Base-by-base conservation (phyloP, 2,329 filamentous ascomycete species). In the Pyricularia grisea region DNA sequence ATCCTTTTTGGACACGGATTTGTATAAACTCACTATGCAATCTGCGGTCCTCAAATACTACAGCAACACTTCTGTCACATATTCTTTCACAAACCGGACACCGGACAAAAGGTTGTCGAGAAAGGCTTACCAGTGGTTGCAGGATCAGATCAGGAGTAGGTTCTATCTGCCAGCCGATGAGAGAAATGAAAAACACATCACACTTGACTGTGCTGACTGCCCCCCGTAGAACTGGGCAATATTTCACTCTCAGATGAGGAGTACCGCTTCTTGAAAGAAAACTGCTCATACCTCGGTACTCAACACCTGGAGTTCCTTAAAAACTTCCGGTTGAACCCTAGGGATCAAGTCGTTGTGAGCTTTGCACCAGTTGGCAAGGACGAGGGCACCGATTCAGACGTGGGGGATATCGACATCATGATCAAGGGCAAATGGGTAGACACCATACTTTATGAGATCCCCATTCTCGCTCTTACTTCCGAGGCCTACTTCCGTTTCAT, bases 21-120 rank as follows among this genome's bases (percentile, higher is more conserved):
- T 99, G 71, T 99, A 97, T 87, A 99, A 99, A 81, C 81, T 99
- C 79, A 99, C 95, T 25, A 99, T 99, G 95, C 95, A 99, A 90
- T 97, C 92, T 77, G 93, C 93, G 71, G 90, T 98, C 72, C 86
- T 96, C 73, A 96, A 96, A 79, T 96, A 94, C 82, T 98, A 97
- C 79, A 90, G 90, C 42, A 85, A 94, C 70, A 82, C 88, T 74
- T 87, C 90, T 64, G 95, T 98, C 70, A 93, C 92, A 2, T 99
- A 98, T 77, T 88, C 91, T 70, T 97, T 96, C 81, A 98, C 93
- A 67, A 99, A 99, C 78, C 91, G 95, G 67, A 99, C 95, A 1
- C 92, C 93, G 9, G 89, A 97, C 71, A 97, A 97, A 88, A 93
- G 94, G 78, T 84, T 99, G 70, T 97, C 88, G 30, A 87, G 93